A percentile compares a stretch with the other conserved stretches of the same genome.
phyloP scores from a whole-genome alignment of 106 monocot genomes.

The Dioscorea zingiberensis region DNA sequence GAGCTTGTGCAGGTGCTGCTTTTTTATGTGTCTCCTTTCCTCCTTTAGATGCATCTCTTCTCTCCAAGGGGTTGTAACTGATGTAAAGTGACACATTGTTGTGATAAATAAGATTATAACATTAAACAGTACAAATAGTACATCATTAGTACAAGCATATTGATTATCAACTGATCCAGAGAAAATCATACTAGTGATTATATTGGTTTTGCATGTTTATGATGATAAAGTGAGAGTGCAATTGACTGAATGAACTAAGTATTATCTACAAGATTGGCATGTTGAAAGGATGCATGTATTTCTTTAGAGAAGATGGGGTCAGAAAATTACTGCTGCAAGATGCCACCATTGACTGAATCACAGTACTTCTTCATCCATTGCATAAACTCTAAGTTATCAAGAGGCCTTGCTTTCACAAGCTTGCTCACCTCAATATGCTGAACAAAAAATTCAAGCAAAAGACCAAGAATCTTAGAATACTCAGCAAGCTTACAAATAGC shows the following conservation, averaged over 20 bases:
- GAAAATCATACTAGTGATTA: no score
- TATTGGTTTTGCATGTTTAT: no score
- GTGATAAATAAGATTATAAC: no score
- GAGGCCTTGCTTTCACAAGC: constrained; percentile 64
- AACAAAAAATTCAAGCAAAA: neutral
- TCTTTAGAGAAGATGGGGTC: neutral
- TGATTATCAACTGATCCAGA: no score
- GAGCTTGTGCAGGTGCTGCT: constrained; percentile 28
- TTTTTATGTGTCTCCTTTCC: constrained; percentile 69
- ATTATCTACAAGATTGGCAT: no score
- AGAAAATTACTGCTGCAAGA: constrained; percentile 31
- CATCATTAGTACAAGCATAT: no score
- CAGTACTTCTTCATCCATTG: constrained; percentile 87
- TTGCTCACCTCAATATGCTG: constrained; percentile 76
- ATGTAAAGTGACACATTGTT: neutral
- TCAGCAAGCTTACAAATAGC: neutral
- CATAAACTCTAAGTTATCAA: constrained; percentile 82
- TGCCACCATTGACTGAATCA: constrained; percentile 52
- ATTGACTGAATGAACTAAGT: neutral
- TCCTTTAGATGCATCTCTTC: constrained; percentile 83
- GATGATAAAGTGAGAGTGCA: no score
- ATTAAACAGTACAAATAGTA: no score
- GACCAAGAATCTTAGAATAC: neutral
- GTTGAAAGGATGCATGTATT: no score
- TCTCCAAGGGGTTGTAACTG: constrained; percentile 88